These are phyloP conservation scores for Lactarius trivialis DNA, from an alignment of 768 basidiomycete genomes.

Conservation along the genomic window DNA sequence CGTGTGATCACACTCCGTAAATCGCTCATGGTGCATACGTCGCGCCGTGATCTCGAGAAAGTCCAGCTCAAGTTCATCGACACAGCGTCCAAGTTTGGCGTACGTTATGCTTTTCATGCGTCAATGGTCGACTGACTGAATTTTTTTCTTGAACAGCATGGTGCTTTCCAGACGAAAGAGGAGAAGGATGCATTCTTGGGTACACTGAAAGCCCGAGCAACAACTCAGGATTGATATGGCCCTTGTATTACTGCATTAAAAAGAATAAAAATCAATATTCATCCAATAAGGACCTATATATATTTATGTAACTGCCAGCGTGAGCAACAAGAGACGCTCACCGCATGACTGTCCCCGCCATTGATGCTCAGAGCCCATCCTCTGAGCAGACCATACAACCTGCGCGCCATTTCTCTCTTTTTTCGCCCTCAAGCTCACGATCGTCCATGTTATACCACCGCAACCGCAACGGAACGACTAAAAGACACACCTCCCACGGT, in stretches of 20 bases:
- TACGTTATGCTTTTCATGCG: slow-evolving; percentile 38
- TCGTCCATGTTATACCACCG: neutral
- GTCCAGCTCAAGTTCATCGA: slow-evolving; percentile 98
- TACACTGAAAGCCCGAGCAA: slow-evolving; percentile 80
- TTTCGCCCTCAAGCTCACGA: slow-evolving; percentile 1
- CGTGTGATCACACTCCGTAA: slow-evolving; percentile 97
- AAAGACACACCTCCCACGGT: neutral
- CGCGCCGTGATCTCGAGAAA: slow-evolving; percentile 95
- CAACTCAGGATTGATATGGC: slow-evolving; percentile 54
- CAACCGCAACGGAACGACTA: neutral
- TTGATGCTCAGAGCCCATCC: slow-evolving; percentile 84
- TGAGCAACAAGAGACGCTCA: neutral
- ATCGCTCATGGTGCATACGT: slow-evolving; percentile 93
- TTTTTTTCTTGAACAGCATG: slow-evolving; percentile 50
- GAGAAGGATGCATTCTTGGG: slow-evolving; percentile 95
- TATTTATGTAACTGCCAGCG: neutral
- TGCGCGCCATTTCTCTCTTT: slow-evolving; percentile 25
- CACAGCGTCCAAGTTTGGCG: slow-evolving; percentile 95
- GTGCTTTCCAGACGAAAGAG: slow-evolving; percentile 93
- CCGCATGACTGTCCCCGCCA: slow-evolving; percentile 60
- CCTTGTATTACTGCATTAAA: slow-evolving; percentile 31
- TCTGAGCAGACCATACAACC: slow-evolving; percentile 53
- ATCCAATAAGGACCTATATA: neutral
- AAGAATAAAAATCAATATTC: neutral
- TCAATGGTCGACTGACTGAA: slow-evolving; percentile 7